Base-by-base conservation (phyloP, 2,329 filamentous ascomycete species). In the Aspergillus pseudoglaucus region DNA sequence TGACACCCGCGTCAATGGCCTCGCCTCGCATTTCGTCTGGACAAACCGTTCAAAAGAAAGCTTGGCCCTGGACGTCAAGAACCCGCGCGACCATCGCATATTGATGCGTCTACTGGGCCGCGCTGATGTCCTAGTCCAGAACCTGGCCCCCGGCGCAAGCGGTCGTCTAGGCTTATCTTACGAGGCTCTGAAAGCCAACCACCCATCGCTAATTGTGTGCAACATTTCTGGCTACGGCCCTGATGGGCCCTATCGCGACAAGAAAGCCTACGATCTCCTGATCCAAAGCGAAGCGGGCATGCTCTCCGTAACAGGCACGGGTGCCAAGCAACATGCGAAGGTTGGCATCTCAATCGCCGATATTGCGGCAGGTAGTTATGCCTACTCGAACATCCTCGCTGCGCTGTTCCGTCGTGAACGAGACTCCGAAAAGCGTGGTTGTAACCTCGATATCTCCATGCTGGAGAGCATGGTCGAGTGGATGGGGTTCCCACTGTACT, bases 401-500 rank as follows among this genome's bases (percentile, higher is more conserved):
- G 77, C 77, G 0, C 51, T 80, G 3, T 54, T 78, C 17, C 33
- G n/a, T 17, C 33, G 33, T 8, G 72, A 76, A 53, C 71, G 78
- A 0, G 64, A 59, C 1, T 77, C 73, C 52, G 76, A 75, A 0
- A 75, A 75, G 0, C 62, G 63, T 25, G 78, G 78, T 0, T 73
- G 69, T 27, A 67, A 70, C 15, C 68, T 81, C 17, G 78, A 81
- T 39, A 74, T 81, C 14, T 78, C 75, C 1, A 81, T 81, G 78
- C 64, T 81, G 6, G 78, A 81, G 56, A 72, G 73, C 42, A 78
- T 81, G 76, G 68, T 74, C 0, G 78, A 81, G 55, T 81, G 79
- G 78, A 81, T 81, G 78, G 65, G 65, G 0, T 81, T 80, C 42
- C 78, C 77, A 0, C 59, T 79, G 54, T 78, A 81, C 54, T 81